Percentiles rank a stretch among this genome's conserved stretches.
Evolutionary conservation across 805 yeast genomes (phyloP).

Genomic region (Starmerella bombicola): DNA sequence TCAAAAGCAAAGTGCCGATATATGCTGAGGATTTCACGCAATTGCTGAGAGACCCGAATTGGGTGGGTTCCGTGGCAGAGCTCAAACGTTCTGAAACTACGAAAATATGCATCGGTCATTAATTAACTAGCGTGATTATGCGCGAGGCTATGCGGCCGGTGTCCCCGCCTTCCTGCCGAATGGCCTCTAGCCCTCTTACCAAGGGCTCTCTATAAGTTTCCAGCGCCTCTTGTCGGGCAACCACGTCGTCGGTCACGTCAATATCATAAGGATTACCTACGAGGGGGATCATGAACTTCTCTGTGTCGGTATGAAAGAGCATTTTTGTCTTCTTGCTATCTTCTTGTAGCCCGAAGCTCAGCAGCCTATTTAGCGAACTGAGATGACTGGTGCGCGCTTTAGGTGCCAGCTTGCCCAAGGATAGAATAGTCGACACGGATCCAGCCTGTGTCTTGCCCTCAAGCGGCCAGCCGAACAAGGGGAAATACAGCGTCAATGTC

Average conservation of each 20-base stretch:
- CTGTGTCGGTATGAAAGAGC: constrained; percentile 16
- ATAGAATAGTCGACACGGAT: constrained; percentile 17
- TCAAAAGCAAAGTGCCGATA: constrained; percentile 35
- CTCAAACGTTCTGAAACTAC: not conserved
- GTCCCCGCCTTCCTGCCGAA: constrained; percentile 16
- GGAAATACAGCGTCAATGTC: constrained; percentile 46
- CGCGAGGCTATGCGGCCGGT: constrained; percentile 14
- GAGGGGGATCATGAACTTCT: constrained; percentile 12
- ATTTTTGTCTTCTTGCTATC: not conserved
- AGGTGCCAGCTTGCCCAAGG: constrained; percentile 21
- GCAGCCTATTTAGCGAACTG: constrained; percentile 16
- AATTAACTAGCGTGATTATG: not conserved
- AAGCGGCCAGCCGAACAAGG: constrained; percentile 57
- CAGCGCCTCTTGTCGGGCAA: constrained; percentile 20
- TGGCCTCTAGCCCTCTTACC: constrained; percentile 6
- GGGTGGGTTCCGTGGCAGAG: constrained; percentile 40
- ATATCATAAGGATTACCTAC: constrained; percentile 17
- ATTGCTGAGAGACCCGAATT: constrained; percentile 65
- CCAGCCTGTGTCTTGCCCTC: constrained; percentile 15
- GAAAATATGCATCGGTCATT: not conserved
- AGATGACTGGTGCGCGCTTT: constrained; percentile 23
- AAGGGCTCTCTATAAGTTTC: constrained; percentile 10
- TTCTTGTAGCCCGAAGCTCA: constrained; percentile 15
- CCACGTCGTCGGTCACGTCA: constrained; percentile 22
- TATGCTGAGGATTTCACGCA: constrained; percentile 52